Evolutionary conservation across 345 rosid species (phyloP).

Genomic region (Salix udensis): DNA sequence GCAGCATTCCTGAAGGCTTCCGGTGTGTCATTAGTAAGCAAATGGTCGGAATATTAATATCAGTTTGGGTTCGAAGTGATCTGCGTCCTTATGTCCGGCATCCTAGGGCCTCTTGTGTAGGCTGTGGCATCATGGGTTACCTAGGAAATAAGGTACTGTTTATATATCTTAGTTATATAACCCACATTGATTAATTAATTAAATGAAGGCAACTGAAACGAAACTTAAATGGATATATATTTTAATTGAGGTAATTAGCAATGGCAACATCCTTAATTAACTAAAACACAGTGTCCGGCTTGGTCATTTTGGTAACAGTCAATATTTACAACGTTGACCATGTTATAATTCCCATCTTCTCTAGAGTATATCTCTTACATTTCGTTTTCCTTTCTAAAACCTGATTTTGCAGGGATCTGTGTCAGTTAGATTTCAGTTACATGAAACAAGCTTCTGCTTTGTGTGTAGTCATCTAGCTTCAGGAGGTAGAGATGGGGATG

Average conservation of each 20-base stretch:
- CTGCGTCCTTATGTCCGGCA: slow-evolving; percentile 45
- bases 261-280: not conserved
- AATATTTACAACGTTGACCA: not conserved
- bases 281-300: not conserved
- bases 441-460: slow-evolving; percentile 80
- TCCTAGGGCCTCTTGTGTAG: slow-evolving; percentile 68
- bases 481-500: slow-evolving; percentile 77
- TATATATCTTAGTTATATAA: not conserved
- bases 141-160: slow-evolving; percentile 68
- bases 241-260: not conserved
- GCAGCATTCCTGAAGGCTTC: slow-evolving; percentile 25
- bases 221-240: too few relatives aligned
- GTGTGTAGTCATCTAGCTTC: slow-evolving; percentile 79
- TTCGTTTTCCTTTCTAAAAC: not conserved
- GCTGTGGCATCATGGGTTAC: slow-evolving; percentile 81
- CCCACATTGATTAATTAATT: not conserved
- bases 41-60: slow-evolving; percentile 73
- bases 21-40: slow-evolving; percentile 64
- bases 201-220: too few relatives aligned
- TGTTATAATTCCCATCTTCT: not conserved
- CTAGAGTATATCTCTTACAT: not conserved
- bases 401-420: slow-evolving; percentile 60
- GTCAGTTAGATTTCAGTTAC: slow-evolving; percentile 59
- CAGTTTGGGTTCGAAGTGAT: slow-evolving; percentile 62
- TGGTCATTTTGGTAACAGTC: not conserved